Base-by-base conservation (phyloP, 139 green algal genomes). In the Chlamydomonas schloesseri region DNA sequence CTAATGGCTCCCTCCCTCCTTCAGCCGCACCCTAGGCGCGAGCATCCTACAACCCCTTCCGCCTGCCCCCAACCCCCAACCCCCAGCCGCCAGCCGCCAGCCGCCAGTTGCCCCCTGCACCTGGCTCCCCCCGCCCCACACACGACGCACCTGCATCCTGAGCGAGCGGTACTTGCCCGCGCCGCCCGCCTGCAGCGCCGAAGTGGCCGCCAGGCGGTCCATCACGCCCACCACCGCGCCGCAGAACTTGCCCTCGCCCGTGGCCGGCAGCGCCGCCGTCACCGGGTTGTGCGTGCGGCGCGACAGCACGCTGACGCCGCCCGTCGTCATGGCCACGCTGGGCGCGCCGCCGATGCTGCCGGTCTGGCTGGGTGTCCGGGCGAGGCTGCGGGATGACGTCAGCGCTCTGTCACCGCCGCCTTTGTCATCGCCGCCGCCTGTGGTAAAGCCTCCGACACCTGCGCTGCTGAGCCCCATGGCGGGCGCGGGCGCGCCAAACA, bases 151-250 rank as follows among this genome's bases (percentile, higher is more conserved):
- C 65, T 86, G 80, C 67, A 78, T 21, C 50, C 80, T 17, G 5
- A 86, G 80, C n/a, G 80, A 86, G 33, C 80, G 65, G 67, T 78
- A 86, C 37, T 65, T 28, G 5, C 78, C 78, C 42, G 42, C 6
- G 6, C 42, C 42, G 42, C 42, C 42, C 29, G 62, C 71, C 78
- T 74, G 64, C 23, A 50, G 50, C 58, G 67, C 55, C 79, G 76
- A 50, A 15, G 79, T 85, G 24, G 68, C 69, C 23, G 68, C 69
- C 34, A 87, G 50, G 24, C 81, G 81, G 69, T 87, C 69, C 81
- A 87, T 87, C 60, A 85, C 79, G 23, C 50, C 70, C 65, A 85
- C 68, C 3, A 85, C 21, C 1, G 37, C 79, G 15, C 29, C 33
- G 46, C 79, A 85, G 67, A 85, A 85, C n/a, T 69, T 68, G 50